Percentiles rank a stretch among this genome's conserved stretches.
phyloP scores from a whole-genome alignment of 139 green algal species.

The Tetradesmus lagerheimii region DNA sequence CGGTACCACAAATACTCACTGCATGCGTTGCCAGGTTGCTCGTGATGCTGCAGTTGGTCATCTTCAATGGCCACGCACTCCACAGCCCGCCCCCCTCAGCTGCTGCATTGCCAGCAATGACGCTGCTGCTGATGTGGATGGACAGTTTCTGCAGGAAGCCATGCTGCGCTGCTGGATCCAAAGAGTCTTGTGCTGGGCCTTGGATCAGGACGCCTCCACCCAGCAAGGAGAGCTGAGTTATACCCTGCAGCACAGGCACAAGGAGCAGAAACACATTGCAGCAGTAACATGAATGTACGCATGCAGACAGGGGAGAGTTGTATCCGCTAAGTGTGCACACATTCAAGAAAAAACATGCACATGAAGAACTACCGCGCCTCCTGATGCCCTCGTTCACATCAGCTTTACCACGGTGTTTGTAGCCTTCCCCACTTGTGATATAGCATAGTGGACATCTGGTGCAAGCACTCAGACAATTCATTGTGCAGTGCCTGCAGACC shows the following conservation, averaged over 20 bases:
- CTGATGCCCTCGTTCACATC: no score
- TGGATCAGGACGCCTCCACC: not conserved
- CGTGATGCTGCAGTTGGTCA: not conserved
- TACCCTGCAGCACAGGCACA: not conserved
- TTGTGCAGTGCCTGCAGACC: not conserved
- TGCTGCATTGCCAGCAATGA: not conserved
- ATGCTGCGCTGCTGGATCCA: not conserved
- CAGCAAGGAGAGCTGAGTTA: not conserved
- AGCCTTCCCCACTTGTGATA: no score
- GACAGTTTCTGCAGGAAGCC: slow-evolving; percentile 1
- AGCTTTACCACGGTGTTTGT: no score
- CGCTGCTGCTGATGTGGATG: not conserved
- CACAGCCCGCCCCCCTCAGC: slow-evolving; percentile 19
- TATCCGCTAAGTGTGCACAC: no score
- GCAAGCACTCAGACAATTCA: no score
- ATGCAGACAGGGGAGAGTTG: no score
- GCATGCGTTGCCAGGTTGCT: not conserved
- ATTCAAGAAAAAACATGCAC: no score
- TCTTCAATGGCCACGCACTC: not conserved
- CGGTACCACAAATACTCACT: no score
- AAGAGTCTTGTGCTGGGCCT: not conserved
- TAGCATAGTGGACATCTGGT: no score
- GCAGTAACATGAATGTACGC: no score
- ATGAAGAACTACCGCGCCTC: no score
- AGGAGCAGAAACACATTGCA: not conserved